Conservation (phyloP, 2,329 filamentous ascomycete genomes). For the Colletotrichum phormii region DNA sequence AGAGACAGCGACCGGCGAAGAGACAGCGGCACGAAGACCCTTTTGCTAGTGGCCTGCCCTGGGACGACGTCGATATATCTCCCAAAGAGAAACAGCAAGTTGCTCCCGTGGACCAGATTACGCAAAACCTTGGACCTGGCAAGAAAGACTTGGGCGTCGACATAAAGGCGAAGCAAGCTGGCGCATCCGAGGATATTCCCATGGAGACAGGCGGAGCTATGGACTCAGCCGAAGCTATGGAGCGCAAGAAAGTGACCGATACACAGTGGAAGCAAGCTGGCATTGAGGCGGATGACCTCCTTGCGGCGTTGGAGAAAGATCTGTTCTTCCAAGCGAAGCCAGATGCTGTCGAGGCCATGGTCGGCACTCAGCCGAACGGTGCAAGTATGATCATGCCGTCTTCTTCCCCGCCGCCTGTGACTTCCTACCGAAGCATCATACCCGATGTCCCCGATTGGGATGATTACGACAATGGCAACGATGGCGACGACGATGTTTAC, state of each 20-base stretch:
- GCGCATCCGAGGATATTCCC: not conserved
- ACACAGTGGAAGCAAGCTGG: not conserved
- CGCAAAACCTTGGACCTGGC: not conserved
- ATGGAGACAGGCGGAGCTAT: not conserved
- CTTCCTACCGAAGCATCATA: not conserved
- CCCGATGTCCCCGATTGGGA: not conserved
- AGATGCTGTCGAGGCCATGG: too few species aligned
- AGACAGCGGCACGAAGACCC: not conserved
- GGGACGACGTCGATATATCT: not conserved
- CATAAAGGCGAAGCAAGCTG: not conserved
- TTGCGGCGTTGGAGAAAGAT: constrained; percentile 3
- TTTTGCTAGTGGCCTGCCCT: not conserved
- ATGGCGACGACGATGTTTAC: not conserved
- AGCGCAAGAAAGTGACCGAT: not conserved
- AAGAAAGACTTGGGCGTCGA: not conserved
- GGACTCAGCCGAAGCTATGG: not conserved
- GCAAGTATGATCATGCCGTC: not conserved
- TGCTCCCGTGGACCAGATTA: not conserved
- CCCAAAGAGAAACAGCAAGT: not conserved
- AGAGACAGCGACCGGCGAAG: constrained; percentile 16
- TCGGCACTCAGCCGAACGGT: not conserved
- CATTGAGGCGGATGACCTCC: constrained; percentile 6
- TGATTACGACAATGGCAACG: not conserved
- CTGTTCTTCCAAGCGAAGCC: not conserved
- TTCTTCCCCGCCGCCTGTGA: not conserved